Evolutionary conservation across 2,329 filamentous ascomycete species (phyloP), one percentile per base, ranked within the genome.

Genomic region (Geosmithia flava): DNA sequence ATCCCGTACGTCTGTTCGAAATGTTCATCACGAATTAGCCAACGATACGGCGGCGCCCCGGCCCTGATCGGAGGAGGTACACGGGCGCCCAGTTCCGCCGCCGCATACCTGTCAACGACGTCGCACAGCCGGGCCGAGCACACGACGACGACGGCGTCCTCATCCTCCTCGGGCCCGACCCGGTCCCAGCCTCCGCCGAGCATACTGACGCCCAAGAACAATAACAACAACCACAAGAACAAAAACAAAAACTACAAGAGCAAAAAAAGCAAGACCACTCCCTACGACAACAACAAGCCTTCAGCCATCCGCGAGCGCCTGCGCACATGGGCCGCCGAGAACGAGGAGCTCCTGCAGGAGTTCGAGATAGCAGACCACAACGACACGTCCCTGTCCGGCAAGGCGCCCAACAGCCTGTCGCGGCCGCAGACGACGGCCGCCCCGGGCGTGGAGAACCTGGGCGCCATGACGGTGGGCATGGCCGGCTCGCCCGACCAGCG

Each of bases 281-380:
- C 20, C 41, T 7, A 42, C 3, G 17, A 17, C 41, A 20, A 43
- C 41, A 17, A 43, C 11, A 20, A 20, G n/a, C 10, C 41, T 5
- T 19, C 13, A 6, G 3, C n/a, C 17, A 69, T 74, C 42, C 67
- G 71, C 39, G 54, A 68, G 39, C 62, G 62, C 15, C 60, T 76
- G 23, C 62, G 62, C 27, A 52, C 56, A 53, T 75, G 71, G 71
- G 61, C 67, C 44, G 47, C 52, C 16, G 58, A 66, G 47, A 65
- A 73, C 47, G 43, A 61, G 10, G 45, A 50, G 11, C 43, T 48
- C 37, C 53, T 13, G 60, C 6, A 23, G 30, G 17, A 16, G 37
- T n/a, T 27, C n/a, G 45, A 47, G 17, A 4, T 41, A 4, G 3
- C 7, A 7, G n/a, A 33, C 11, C 29, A 64, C 37, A 42, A 15